Evolutionary conservation across 2,329 filamentous ascomycete genomes (phyloP).

Genomic region (Claviceps citrina): DNA sequence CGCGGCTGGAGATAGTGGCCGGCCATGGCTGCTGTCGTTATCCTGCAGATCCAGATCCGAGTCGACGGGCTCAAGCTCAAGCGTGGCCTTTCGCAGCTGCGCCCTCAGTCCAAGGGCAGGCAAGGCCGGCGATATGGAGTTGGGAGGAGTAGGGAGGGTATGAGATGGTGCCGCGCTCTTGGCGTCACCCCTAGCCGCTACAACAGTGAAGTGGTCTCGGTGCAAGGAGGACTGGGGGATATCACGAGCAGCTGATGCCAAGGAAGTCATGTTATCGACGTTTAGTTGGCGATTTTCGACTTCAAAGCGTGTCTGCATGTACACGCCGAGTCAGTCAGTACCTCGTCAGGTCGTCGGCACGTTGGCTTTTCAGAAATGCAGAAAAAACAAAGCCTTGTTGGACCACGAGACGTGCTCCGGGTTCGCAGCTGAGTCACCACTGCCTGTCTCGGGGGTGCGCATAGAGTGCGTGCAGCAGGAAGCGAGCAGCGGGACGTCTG

Average conservation of each 20-base stretch:
- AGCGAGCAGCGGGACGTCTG: not conserved
- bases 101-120: constrained; percentile 66
- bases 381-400: no score
- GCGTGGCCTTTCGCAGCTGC: constrained; percentile 43
- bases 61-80: constrained; percentile 55
- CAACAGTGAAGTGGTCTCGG: constrained; percentile 60
- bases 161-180: constrained; percentile 43
- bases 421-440: no score
- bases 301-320: constrained; percentile 34
- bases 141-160: constrained; percentile 76
- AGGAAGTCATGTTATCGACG: constrained; percentile 42
- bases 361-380: no score
- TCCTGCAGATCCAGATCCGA: constrained; percentile 81
- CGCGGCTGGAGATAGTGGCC: constrained; percentile 30
- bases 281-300: constrained; percentile 18
- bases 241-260: constrained; percentile 53
- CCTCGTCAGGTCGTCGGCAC: no score
- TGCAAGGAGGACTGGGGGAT: constrained; percentile 43
- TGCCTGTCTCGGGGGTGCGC: no score
- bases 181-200: constrained; percentile 51
- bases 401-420: no score
- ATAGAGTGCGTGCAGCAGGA: not conserved
- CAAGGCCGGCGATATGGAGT: constrained; percentile 82
- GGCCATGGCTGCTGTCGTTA: constrained; percentile 16
- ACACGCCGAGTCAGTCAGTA: no score